Evolutionary conservation across 805 yeast species (phyloP).

Genomic region (Hanseniaspora jakobsenii): DNA sequence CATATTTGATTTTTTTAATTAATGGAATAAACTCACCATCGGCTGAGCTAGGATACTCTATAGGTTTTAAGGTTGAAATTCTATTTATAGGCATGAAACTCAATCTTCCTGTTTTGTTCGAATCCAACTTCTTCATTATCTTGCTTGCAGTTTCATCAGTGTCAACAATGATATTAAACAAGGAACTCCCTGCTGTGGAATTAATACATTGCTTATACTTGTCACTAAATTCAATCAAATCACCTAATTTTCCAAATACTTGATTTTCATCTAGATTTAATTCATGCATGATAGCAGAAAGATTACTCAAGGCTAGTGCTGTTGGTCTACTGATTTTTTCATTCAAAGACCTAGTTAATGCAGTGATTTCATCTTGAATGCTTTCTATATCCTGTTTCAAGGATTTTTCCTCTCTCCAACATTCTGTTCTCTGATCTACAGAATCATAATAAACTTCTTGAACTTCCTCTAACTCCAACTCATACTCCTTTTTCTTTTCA

Average conservation of each 20-base stretch:
- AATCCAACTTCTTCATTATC: slow-evolving; percentile 61
- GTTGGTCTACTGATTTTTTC: slow-evolving; percentile 67
- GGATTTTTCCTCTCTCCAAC: slow-evolving; percentile 73
- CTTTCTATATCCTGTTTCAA: slow-evolving; percentile 45
- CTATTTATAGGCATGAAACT: slow-evolving; percentile 86
- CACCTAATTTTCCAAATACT: slow-evolving; percentile 79
- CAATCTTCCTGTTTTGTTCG: slow-evolving; percentile 66
- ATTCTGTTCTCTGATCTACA: slow-evolving; percentile 53
- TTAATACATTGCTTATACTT: slow-evolving; percentile 80
- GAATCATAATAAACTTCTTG: slow-evolving; percentile 35
- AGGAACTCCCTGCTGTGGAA: slow-evolving; percentile 73
- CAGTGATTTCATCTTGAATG: slow-evolving; percentile 40
- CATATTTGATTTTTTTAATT: slow-evolving; percentile 57
- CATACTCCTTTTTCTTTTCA: slow-evolving; percentile 28
- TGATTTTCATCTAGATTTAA: slow-evolving; percentile 42
- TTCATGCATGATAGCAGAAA: slow-evolving; percentile 47
- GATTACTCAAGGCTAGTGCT: slow-evolving; percentile 57
- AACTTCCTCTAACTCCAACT: slow-evolving; percentile 28
- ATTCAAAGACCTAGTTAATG: slow-evolving; percentile 47
- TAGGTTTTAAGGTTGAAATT: slow-evolving; percentile 31
- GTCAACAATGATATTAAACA: slow-evolving; percentile 84
- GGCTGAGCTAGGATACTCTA: slow-evolving; percentile 48
- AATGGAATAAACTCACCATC: slow-evolving; percentile 56
- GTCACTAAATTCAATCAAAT: slow-evolving; percentile 65
- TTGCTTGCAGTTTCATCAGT: slow-evolving; percentile 70